phyloP scores from a whole-genome alignment of 805 yeast species.

The Kazachstania taianensis region DNA sequence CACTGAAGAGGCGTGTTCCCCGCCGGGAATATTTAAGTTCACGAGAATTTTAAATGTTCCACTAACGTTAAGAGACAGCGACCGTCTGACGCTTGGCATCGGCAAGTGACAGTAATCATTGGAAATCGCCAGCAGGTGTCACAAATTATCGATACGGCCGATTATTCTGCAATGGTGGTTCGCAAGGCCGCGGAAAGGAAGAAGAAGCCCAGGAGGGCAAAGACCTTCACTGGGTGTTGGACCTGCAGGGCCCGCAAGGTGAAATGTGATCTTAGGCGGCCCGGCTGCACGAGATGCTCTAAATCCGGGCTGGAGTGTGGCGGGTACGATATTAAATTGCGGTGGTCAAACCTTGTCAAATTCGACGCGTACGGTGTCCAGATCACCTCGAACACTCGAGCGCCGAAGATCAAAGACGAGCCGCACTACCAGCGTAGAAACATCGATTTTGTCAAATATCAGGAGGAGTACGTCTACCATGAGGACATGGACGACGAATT shows the following conservation, averaged over 20 bases:
- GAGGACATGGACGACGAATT: slow-evolving; percentile 75
- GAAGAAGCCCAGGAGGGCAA: slow-evolving; percentile 33
- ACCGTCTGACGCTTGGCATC: background rate
- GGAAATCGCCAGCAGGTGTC: background rate
- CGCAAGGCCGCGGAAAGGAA: background rate
- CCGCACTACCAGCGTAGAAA: slow-evolving; percentile 60
- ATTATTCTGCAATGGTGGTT: background rate
- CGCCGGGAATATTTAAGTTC: background rate
- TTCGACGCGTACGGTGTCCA: slow-evolving; percentile 38
- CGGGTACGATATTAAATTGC: slow-evolving; percentile 71
- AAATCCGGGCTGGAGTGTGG: slow-evolving; percentile 62
- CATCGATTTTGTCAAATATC: slow-evolving; percentile 66
- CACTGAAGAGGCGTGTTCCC: background rate
- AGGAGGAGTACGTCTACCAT: slow-evolving; percentile 65
- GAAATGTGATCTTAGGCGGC: slow-evolving; percentile 66
- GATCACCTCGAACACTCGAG: slow-evolving; percentile 2
- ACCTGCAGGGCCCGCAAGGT: slow-evolving; percentile 76
- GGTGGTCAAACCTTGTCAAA: slow-evolving; percentile 56
- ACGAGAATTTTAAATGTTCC: background rate
- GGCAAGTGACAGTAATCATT: background rate
- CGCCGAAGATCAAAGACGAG: slow-evolving; percentile 21
- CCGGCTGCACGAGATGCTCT: slow-evolving; percentile 61
- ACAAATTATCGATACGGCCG: background rate
- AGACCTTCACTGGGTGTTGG: slow-evolving; percentile 82
- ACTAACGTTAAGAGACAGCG: slow-evolving; percentile 7